These are phyloP conservation scores for Phytophthora hibernalis DNA, from an alignment of 352 stramenopile species.

Conservation along the genomic window DNA sequence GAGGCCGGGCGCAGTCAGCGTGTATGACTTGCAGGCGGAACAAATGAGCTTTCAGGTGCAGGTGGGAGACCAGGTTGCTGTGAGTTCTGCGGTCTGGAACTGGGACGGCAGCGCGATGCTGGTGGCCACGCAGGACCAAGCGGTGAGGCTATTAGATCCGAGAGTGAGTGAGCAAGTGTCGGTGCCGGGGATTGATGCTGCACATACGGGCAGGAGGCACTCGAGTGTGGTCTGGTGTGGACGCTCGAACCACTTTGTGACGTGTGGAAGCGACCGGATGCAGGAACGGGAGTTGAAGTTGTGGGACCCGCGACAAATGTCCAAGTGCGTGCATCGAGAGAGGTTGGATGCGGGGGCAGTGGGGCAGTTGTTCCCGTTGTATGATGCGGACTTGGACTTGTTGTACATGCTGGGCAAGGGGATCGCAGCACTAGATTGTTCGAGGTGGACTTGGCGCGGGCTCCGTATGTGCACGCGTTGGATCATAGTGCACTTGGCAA, in stretches of 20 bases:
- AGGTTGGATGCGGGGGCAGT: slow-evolving; percentile 68
- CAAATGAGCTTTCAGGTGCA: slow-evolving; percentile 26
- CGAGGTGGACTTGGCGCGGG: slow-evolving; percentile 57
- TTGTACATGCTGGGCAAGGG: slow-evolving; percentile 76
- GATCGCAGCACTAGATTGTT: slow-evolving; percentile 68
- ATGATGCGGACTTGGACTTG: slow-evolving; percentile 71
- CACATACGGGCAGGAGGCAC: slow-evolving; percentile 57
- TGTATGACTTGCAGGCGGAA: slow-evolving; percentile 61
- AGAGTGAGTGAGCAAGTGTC: slow-evolving; percentile 28
- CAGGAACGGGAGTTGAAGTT: slow-evolving; percentile 83
- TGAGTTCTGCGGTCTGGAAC: slow-evolving; percentile 66
- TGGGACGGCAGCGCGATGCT: slow-evolving; percentile 70
- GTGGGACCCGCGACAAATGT: slow-evolving; percentile 70
- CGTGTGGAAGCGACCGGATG: slow-evolving; percentile 64
- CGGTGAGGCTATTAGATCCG: slow-evolving; percentile 65
- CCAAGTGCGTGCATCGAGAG: slow-evolving; percentile 62
- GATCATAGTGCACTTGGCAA: slow-evolving; percentile 57
- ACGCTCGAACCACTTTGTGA: slow-evolving; percentile 59
- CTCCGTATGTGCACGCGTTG: slow-evolving; percentile 53
- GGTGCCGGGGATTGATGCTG: slow-evolving; percentile 29
- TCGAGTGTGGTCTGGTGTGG: slow-evolving; percentile 70
- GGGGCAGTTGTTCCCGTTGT: slow-evolving; percentile 72
- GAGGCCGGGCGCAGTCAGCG: slow-evolving; percentile 39
- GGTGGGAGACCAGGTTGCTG: slow-evolving; percentile 9
- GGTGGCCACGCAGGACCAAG: slow-evolving; percentile 51